Conservation (phyloP, 2,329 filamentous ascomycete genomes). For the Fusarium subtropicale region DNA sequence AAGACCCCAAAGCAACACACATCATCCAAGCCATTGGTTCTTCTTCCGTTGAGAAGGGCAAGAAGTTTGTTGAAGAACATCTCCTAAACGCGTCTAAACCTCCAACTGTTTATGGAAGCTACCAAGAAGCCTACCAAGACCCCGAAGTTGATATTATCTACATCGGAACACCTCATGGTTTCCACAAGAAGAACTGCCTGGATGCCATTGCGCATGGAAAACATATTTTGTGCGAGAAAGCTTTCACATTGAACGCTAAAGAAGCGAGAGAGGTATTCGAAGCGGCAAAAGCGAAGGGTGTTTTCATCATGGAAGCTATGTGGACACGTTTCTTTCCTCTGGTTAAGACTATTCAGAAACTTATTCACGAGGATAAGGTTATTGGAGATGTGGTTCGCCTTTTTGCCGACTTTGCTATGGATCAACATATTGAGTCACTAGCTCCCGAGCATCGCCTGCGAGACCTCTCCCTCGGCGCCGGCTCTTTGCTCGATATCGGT, state of each 20-base stretch:
- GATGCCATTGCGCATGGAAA: conserved; percentile 58
- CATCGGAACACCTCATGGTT: conserved; percentile 59
- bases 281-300: conserved; percentile 53
- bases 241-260: conserved; percentile 56
- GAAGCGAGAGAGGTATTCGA: conserved; percentile 56
- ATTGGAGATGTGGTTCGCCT: conserved; percentile 55
- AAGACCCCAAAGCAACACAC: conserved; percentile 54
- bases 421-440: conserved; percentile 51
- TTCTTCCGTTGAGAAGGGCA: conserved; percentile 54
- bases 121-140: conserved; percentile 56
- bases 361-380: conserved; percentile 55
- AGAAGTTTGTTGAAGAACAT: conserved; percentile 11
- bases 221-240: conserved; percentile 60
- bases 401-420: conserved; percentile 56
- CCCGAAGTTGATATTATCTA: conserved; percentile 59
- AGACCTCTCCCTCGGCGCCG: conserved; percentile 56
- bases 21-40: conserved; percentile 58
- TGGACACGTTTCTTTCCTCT: conserved; percentile 59
- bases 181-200: conserved; percentile 58
- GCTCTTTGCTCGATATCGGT: conserved; percentile 57
- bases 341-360: conserved; percentile 49
- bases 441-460: conserved; percentile 50
- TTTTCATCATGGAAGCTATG: conserved; percentile 61
- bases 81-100: background rate
- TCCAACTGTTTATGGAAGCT: conserved; percentile 55